Evolutionary conservation across 1,139 yeast genomes (phyloP).

Genomic region (Geotrichum australiense): DNA sequence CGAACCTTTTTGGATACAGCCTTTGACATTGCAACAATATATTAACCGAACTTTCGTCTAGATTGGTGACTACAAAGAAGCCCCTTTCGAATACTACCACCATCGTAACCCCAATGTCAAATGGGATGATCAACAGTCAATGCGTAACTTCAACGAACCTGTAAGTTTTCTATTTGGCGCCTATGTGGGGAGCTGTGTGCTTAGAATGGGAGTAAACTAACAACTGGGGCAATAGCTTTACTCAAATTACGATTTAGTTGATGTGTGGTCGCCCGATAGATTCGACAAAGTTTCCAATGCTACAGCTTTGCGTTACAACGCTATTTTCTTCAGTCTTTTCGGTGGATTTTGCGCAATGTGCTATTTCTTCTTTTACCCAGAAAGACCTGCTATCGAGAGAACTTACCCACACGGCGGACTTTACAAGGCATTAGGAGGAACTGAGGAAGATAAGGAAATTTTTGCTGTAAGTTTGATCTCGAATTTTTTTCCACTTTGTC

Average conservation of each 20-base stretch:
- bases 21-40: neutral
- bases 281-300: conserved; percentile 53
- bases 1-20: neutral
- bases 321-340: conserved; percentile 49
- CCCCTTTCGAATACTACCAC: conserved; percentile 46
- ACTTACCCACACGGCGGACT: conserved; percentile 70
- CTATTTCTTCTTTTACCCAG: conserved; percentile 59
- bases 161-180: conserved; percentile 17
- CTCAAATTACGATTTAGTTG: conserved; percentile 65
- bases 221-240: conserved; percentile 37
- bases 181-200: no score
- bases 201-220: no score
- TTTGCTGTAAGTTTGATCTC: conserved; percentile 24
- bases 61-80: conserved; percentile 45
- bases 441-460: conserved; percentile 31
- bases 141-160: conserved; percentile 73
- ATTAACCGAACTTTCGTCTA: no score
- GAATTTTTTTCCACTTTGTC: neutral
- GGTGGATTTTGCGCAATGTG: conserved; percentile 50
- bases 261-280: conserved; percentile 85
- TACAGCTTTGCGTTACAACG: conserved; percentile 49
- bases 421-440: conserved; percentile 65
- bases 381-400: conserved; percentile 70
- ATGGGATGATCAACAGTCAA: conserved; percentile 76
- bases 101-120: conserved; percentile 61